Evolutionary conservation across 164 flowering plant genomes (phyloP), one percentile per base, ranked within the genome.

Genomic region (Chimonanthus praecox): DNA sequence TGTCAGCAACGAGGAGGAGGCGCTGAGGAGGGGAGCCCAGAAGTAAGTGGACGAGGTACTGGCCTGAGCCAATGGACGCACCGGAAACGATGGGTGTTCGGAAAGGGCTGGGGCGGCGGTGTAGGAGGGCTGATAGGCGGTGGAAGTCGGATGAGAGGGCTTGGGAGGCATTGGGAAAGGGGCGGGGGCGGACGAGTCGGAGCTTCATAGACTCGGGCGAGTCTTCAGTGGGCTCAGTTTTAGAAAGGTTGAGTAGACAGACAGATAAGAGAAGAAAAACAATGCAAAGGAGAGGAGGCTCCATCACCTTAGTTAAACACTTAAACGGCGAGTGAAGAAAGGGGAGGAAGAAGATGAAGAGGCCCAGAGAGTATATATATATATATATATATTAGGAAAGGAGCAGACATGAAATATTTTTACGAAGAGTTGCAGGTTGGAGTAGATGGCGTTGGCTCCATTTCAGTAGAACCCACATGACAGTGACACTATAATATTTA

Each of bases 11-110:
- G 21, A 92, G 87, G 68, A 82, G 86, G 79, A 92, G 83, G 15
- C 62, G 73, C 62, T 87, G 92, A 0, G 94, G 90, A 1, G 97
- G 97, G 21, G 92, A 76, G 16, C 97, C 97, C 64, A 92, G 51
- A 5, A 68, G 75, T 70, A 92, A 81, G 44, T 81, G 75, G 60
- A 88, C 89, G 71, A 81, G 78, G 76, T 80, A 76, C 68, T 78
- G 81, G 45, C 81, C 80, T 58, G 79, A 77, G 6, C 77, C 82
- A 45, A 72, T 49, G 46, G 84, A 73, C 10, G 84, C 82, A 21
- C 80, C 82, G 8, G 84, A 82, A 49, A 82, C 61, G 4, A 79
- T 49, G 43, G 67, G 73, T n/a, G 73, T 49, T 0, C 73, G 73
- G 48, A 70, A 48, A 3, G 72, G 47, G 9, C 47, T 3, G 18